Evolutionary conservation across 176 grass and related monocot species (phyloP), one percentile per base, ranked within the genome.

Genomic region (Secale cereale): DNA sequence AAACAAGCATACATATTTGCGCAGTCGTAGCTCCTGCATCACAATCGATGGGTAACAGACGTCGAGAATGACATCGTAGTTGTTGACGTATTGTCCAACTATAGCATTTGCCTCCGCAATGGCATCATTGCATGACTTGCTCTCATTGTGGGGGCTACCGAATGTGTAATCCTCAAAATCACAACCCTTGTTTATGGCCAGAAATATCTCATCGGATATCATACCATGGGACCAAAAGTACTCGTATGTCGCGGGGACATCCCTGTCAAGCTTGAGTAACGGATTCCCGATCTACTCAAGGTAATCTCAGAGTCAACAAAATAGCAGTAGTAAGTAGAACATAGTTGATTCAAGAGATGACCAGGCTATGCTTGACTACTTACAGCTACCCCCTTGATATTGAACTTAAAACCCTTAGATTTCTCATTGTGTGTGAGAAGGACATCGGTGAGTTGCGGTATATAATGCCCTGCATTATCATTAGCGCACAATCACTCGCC

Each of bases 161-260:
- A 92, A 99, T 52, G 85, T 88, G 76, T 99, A 99, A 72, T 99
- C 93, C 89, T 99, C 97, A 28, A 99, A 99, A 79, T 96, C 88
- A 61, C 97, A 99, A 62, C 70, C 43, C 39, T 90, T 76, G 89
- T 87, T 96, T 61, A 99, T 96, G 0, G 86, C 78, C 2, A 99
- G 88, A 82, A 92, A 94, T 70, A 96, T 87, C 84, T 99, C 97
- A 41, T 99, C 97, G 27, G 93, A 99, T 50, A 96, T 96, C 93
- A 99, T 99, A 71, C 97, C 97, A 57, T 99, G 97, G 6, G 97
- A 99, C 97, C 97, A 99, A 70, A 99, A 99, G 37, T 92, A 99
- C 76, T 99, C 97, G 12, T 92, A 99, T 35, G 91, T 96, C n/a
- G 97, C 91, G 54, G 91, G 90, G 41, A 86, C 70, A 86, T 99